Evolutionary conservation across 1,284 basidiomycete species (phyloP).

Genomic region (Apiotrichum akiyoshidainum): DNA sequence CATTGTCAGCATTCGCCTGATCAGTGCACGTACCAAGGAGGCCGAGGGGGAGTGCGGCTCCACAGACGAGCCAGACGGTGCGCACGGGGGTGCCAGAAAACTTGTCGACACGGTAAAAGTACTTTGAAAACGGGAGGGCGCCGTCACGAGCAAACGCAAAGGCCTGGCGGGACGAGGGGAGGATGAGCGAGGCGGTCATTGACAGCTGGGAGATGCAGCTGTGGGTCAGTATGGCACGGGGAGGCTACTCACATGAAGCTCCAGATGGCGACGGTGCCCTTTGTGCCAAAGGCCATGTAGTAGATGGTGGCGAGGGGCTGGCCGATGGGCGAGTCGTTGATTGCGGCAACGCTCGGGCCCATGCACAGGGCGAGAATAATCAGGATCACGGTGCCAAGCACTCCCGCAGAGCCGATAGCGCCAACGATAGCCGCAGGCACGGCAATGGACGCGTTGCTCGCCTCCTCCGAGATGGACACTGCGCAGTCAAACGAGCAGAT

Average conservation of each 20-base stretch:
- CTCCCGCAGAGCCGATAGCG: conserved; percentile 59
- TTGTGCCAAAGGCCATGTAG: conserved; percentile 45
- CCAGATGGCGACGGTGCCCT: conserved; percentile 50
- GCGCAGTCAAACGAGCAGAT: conserved; percentile 61
- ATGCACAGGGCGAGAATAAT: conserved; percentile 46
- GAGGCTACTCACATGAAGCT: conserved; percentile 29
- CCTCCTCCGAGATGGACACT: conserved; percentile 74
- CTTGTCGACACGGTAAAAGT: conserved; percentile 51
- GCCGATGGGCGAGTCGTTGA: conserved; percentile 61
- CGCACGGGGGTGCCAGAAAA: conserved; percentile 37
- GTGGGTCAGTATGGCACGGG: not conserved
- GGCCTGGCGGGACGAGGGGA: conserved; percentile 57
- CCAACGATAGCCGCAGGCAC: conserved; percentile 67
- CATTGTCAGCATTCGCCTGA: no score
- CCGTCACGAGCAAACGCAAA: conserved; percentile 65
- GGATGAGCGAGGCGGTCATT: conserved; percentile 40
- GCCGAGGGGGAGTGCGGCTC: conserved; percentile 37
- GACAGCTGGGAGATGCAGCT: conserved; percentile 22
- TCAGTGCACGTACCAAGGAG: no score
- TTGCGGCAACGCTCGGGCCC: conserved; percentile 59
- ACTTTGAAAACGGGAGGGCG: conserved; percentile 68
- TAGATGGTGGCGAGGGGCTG: conserved; percentile 59
- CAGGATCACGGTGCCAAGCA: conserved; percentile 57
- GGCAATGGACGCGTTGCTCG: conserved; percentile 63
- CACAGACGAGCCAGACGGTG: conserved; percentile 43